Evolutionary conservation across 2,329 filamentous ascomycete species (phyloP), one percentile per base, ranked within the genome.

Genomic region (Trichoderma afroharzianum): DNA sequence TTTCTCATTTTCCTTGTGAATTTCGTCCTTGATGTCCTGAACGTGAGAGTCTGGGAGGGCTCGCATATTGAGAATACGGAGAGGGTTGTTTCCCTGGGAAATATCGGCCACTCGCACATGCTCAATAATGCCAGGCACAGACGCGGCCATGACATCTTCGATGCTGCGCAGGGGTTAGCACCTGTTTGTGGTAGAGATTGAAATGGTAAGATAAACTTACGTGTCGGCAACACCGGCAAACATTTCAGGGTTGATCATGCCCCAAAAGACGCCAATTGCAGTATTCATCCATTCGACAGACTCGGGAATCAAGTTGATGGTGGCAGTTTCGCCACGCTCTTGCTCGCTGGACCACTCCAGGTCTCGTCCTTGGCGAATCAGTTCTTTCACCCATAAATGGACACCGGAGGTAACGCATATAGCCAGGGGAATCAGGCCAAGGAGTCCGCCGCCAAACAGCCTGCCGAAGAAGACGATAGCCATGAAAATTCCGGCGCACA

Each of bases 281-380:
- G 93, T 95, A 80, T 99, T 99, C 88, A 99, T 92, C 96, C 96
- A 98, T 73, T 95, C 92, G 7, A 97, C 95, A 0, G 93, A 97
- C 82, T 98, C 95, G 0, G 95, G 95, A 7, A 98, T 91, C 32
- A 98, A 84, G 77, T 98, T 98, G 33, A 92, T 90, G 3, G 93
- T 94, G 1, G 95, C 94, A 80, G 90, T 94, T 82, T 96, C 88
- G 4, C 95, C 95, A 72, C 95, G 89, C 69, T 91, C 88, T 82
- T 95, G 90, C 81, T 98, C 95, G 73, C 92, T 94, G 5, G 91
- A 88, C 95, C 95, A 98, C 80, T 98, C 95, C 57, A 91, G 86
- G 72, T 95, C 92, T 39, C 94, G 85, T 3, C 95, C 95, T 78
- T 92, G 94, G 15, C 91, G 88, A 30, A 98, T 88, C 3, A 98